Conservation (phyloP, 257 asterid species). For the Thymus mandschuricus region DNA sequence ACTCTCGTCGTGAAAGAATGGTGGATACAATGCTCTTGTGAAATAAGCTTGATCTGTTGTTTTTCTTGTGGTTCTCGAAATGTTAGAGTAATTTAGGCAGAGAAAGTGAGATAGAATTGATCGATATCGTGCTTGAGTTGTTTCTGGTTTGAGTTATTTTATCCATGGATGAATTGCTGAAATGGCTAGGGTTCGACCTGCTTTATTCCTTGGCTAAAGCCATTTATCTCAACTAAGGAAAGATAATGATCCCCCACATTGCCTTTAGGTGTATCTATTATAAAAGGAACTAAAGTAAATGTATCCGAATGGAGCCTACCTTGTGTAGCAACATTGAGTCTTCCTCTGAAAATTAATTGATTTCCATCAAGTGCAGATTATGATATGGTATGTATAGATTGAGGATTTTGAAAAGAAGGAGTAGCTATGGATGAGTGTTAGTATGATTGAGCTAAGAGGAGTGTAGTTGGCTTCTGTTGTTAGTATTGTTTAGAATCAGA, state of each 20-base stretch:
- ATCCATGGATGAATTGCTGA: not conserved
- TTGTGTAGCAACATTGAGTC: slow-evolving; percentile 1
- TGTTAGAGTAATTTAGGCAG: slow-evolving; percentile 15
- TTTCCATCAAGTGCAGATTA: not conserved
- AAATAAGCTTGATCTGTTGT: not conserved
- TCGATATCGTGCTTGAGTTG: not conserved
- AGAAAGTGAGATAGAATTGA: not conserved
- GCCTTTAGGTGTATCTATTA: not conserved
- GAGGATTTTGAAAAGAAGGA: not conserved
- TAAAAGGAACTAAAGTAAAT: not conserved
- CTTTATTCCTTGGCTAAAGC: not conserved
- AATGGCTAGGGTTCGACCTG: not conserved
- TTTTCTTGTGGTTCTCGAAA: not conserved
- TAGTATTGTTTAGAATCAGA: not conserved
- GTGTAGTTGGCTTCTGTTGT: not conserved
- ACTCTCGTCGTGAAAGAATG: not conserved
- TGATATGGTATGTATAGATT: not conserved
- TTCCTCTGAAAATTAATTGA: not conserved
- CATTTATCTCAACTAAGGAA: slow-evolving; percentile 6
- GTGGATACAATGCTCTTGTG: not conserved
- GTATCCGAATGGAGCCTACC: slow-evolving; percentile 8
- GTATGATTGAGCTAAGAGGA: not conserved
- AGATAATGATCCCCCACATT: not conserved
- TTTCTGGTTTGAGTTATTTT: slow-evolving; percentile 3
- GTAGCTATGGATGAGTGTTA: not conserved